These are phyloP conservation scores for Phytophthora europaea DNA, from an alignment of 352 stramenopile genomes.

Conservation along the genomic window DNA sequence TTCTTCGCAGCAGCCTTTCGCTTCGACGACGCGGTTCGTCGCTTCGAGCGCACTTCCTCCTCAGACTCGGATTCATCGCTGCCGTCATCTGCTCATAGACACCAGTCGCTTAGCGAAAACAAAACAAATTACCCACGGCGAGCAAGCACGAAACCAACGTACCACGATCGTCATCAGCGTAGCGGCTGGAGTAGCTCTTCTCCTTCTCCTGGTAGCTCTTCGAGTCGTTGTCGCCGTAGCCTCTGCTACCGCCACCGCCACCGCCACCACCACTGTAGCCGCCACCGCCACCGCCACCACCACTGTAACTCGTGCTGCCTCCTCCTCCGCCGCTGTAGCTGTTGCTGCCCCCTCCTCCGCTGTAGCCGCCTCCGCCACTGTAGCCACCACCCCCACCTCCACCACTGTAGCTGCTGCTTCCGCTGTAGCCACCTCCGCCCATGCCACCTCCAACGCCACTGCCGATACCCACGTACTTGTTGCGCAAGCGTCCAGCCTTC, in stretches of 20 bases:
- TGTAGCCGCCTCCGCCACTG: constrained; percentile 41
- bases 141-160: constrained; percentile 1
- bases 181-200: constrained; percentile 79
- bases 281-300: constrained; percentile 44
- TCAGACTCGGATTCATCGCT: constrained; percentile 82
- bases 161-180: constrained; percentile 68
- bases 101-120: not conserved
- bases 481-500: constrained; percentile 83
- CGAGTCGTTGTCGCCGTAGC: constrained; percentile 56
- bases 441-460: constrained; percentile 57
- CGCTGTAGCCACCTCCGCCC: constrained; percentile 48
- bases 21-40: constrained; percentile 75
- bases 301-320: constrained; percentile 32
- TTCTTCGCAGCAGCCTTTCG: constrained; percentile 70
- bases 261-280: constrained; percentile 51
- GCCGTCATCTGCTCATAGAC: constrained; percentile 50
- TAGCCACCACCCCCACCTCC: constrained; percentile 32
- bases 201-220: constrained; percentile 67
- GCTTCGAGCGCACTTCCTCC: constrained; percentile 65
- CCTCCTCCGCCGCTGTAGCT: constrained; percentile 48
- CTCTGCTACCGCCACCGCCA: constrained; percentile 44
- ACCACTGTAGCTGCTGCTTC: constrained; percentile 47
- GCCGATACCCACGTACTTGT: constrained; percentile 92
- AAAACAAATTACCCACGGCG: not conserved
- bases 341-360: constrained; percentile 41